Evolutionary conservation across 75 land plant species (phyloP).

Genomic region (Pinus tabuliformis): DNA sequence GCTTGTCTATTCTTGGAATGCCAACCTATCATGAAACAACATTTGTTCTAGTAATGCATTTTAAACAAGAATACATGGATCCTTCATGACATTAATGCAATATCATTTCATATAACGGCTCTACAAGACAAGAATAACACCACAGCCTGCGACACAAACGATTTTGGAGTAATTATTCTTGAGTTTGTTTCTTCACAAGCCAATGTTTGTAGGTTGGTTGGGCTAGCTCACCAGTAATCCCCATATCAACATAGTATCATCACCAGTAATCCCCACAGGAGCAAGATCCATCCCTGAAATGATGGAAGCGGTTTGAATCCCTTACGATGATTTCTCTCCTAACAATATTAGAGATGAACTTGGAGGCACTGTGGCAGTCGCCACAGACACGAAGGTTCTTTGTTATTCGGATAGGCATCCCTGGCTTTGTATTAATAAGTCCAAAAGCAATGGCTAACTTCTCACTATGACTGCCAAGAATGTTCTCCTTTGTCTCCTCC

Average conservation of each 20-base stretch:
- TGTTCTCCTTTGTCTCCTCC: not conserved
- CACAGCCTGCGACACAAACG: too few species aligned
- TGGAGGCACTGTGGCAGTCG: not conserved
- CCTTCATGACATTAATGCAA: too few species aligned
- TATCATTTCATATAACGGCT: too few species aligned
- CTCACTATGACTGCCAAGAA: not conserved
- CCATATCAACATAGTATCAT: not conserved
- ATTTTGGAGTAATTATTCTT: too few species aligned
- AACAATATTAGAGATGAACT: slow-evolving; percentile 1
- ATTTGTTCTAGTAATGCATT: too few species aligned
- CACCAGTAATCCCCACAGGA: slow-evolving; percentile 1
- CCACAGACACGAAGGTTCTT: not conserved
- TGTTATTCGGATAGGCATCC: not conserved
- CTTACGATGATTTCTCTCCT: not conserved
- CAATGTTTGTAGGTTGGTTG: too few species aligned
- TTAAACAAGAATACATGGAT: too few species aligned
- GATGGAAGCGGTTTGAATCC: not conserved
- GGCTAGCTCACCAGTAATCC: too few species aligned
- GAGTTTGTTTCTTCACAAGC: too few species aligned
- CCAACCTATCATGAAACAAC: too few species aligned
- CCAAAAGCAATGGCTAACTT: slow-evolving; percentile 5
- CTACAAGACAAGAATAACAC: too few species aligned
- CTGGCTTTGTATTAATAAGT: not conserved
- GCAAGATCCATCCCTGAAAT: not conserved
- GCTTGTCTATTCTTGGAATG: too few species aligned